A percentile compares a stretch with the other conserved stretches of the same genome.
phyloP scores from a whole-genome alignment of 768 basidiomycete species.

The Sarcodon aspratus region DNA sequence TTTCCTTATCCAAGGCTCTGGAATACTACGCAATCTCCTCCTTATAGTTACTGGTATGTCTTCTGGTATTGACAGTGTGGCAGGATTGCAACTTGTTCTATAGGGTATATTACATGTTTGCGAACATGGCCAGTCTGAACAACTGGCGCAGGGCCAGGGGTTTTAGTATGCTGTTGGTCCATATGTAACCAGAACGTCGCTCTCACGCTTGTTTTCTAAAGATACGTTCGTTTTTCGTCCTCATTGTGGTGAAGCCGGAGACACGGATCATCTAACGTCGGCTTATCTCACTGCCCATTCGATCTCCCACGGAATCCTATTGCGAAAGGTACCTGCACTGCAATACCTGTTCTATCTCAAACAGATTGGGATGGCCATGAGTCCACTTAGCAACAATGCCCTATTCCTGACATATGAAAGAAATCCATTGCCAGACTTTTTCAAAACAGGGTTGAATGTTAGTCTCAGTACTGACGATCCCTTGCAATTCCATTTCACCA shows the following conservation, averaged over 20 bases:
- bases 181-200: background rate
- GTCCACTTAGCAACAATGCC: conserved; percentile 95
- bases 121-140: conserved; percentile 92
- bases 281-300: conserved; percentile 96
- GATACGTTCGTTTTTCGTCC: conserved; percentile 96
- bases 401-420: conserved; percentile 94
- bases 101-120: conserved; percentile 97
- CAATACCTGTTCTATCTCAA: conserved; percentile 97
- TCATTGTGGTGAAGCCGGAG: conserved; percentile 96
- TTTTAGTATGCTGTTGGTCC: conserved; percentile 58
- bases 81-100: background rate
- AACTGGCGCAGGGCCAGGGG: conserved; percentile 81
- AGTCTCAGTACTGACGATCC: conserved; percentile 95
- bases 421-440: conserved; percentile 95
- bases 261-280: conserved; percentile 93
- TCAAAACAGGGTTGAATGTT: conserved; percentile 91
- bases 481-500: conserved; percentile 96
- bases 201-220: conserved; percentile 17
- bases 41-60: conserved; percentile 87
- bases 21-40: conserved; percentile 84
- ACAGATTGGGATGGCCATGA: conserved; percentile 98
- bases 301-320: conserved; percentile 96
- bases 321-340: conserved; percentile 94
- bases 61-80: background rate
- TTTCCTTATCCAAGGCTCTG: conserved; percentile 88